Base-by-base conservation (phyloP, 2,329 filamentous ascomycete genomes). In the Fusarium sp. region DNA sequence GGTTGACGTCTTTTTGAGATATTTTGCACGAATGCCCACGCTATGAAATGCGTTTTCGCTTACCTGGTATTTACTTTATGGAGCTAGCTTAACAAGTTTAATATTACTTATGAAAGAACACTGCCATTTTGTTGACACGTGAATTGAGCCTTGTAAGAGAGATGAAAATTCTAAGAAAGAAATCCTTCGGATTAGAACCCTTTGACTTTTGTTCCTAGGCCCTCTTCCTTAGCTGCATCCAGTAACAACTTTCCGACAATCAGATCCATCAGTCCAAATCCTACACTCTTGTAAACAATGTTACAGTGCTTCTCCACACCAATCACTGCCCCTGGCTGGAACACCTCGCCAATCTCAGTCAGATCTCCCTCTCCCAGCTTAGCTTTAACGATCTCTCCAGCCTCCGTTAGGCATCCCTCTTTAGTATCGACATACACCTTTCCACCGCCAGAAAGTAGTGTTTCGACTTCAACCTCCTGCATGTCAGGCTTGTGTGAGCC, bases 31-130 rank as follows among this genome's bases (percentile, higher is more conserved):
- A 15, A 8, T 10, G 15, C 18, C 29, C 12, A 9, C 10, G 25
- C 25, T 46, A 38, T n/a, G 5, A 12, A 6, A 24, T 20, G 24
- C 32, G 10, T 3, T 2, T 34, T 14, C 6, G 20, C 20, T 5
- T 3, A 20, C 9, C 24, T 25, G 25, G 34, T 20, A 40, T 25
- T n/a, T 20, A 30, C 24, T 22, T 8, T 45, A 15, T 9, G 9
- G 8, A 27, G 9, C 29, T 43, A 49, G 34, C 6, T 49, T 15
- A 64, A 27, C 30, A 14, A 49, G 20, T 64, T 64, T 58, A 64
- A 64, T 64, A 20, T 3, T 58, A 64, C 32, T 16, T 18, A 42
- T 16, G 7, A 47, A 7, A 9, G 4, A 38, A 8, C 1, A 8
- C 12, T 10, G 3, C 0, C 9, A 2, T 20, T 5, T 5, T 6